phyloP scores from a whole-genome alignment of 108 stramenopile species.

The Hondaea fermentalgiana region DNA sequence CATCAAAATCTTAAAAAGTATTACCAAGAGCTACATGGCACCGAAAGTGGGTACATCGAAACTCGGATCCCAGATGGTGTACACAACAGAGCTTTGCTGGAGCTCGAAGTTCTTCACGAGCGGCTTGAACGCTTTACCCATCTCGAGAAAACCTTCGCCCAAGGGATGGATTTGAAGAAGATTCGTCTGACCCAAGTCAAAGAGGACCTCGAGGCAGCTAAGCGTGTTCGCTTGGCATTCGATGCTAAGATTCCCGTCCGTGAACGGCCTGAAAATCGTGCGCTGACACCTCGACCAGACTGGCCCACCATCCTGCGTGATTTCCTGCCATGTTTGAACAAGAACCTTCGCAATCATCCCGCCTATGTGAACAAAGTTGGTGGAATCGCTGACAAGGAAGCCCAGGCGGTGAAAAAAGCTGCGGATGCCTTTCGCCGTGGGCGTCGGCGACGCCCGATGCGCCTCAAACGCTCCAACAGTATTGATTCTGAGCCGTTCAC shows the following conservation, averaged over 20 bases:
- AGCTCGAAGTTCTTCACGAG: not conserved
- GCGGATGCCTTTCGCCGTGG: not conserved
- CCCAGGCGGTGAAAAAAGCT: not conserved
- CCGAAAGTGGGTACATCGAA: not conserved
- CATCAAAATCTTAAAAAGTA: not conserved
- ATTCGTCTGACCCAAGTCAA: not conserved
- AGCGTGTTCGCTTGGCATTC: not conserved
- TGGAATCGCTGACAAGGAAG: not conserved
- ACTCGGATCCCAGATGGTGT: not conserved
- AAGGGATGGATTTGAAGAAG: not conserved
- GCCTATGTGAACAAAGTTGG: not conserved
- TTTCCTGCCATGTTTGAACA: not conserved
- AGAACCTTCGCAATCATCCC: not conserved
- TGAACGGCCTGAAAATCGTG: not conserved
- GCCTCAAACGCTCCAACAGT: not conserved
- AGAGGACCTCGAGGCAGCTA: not conserved
- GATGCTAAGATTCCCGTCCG: not conserved
- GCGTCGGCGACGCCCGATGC: not conserved
- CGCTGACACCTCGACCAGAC: not conserved
- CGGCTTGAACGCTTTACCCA: not conserved
- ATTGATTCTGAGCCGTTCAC: not conserved
- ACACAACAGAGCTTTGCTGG: not conserved
- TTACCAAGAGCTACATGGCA: not conserved
- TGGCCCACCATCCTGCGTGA: not conserved
- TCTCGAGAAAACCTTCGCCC: not conserved